Evolutionary conservation across 805 yeast species (phyloP).

Genomic region (Saccharomycopsis javanensis): DNA sequence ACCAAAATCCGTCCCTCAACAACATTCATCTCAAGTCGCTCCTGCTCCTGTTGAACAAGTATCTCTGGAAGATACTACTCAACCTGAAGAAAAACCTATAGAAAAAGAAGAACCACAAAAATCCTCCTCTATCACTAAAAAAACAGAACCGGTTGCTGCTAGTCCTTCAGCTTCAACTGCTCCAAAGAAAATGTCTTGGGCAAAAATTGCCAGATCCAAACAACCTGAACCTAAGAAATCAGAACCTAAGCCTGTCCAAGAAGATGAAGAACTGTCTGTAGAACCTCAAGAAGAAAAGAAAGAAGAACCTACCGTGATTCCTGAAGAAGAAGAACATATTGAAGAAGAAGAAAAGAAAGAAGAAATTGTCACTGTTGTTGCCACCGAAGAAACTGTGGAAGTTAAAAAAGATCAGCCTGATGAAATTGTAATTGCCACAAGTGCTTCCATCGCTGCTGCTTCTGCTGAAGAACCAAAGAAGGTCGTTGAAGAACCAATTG

Average conservation of each 20-base stretch:
- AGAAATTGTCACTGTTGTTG: slow-evolving; percentile 11
- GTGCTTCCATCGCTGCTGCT: slow-evolving; percentile 18
- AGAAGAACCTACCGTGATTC: slow-evolving; percentile 6
- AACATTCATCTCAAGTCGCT: slow-evolving; percentile 10
- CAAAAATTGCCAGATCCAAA: slow-evolving; percentile 20
- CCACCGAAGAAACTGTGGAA: slow-evolving; percentile 10
- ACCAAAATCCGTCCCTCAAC: slow-evolving; percentile 22
- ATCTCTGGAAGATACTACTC: slow-evolving; percentile 5
- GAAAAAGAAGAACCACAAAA: slow-evolving; percentile 1
- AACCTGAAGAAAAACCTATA: slow-evolving; percentile 5
- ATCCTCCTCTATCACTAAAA: not conserved
- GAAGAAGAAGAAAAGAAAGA: slow-evolving; percentile 5
- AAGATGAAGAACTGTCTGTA: slow-evolving; percentile 6
- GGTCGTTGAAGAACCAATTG: not conserved
- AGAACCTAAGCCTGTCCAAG: slow-evolving; percentile 13
- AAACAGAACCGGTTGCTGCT: slow-evolving; percentile 18
- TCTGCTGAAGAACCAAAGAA: slow-evolving; percentile 8
- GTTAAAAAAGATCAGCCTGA: slow-evolving; percentile 5
- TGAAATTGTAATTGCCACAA: slow-evolving; percentile 9
- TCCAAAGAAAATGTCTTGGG: slow-evolving; percentile 28
- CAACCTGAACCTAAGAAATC: slow-evolving; percentile 14
- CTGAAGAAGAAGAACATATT: not conserved
- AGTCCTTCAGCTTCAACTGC: slow-evolving; percentile 22
- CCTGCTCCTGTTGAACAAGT: slow-evolving; percentile 20
- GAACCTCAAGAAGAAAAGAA: not conserved